These are phyloP conservation scores for Pseudocercospora eumusae DNA, from an alignment of 2,329 filamentous ascomycete genomes.

Conservation along the genomic window DNA sequence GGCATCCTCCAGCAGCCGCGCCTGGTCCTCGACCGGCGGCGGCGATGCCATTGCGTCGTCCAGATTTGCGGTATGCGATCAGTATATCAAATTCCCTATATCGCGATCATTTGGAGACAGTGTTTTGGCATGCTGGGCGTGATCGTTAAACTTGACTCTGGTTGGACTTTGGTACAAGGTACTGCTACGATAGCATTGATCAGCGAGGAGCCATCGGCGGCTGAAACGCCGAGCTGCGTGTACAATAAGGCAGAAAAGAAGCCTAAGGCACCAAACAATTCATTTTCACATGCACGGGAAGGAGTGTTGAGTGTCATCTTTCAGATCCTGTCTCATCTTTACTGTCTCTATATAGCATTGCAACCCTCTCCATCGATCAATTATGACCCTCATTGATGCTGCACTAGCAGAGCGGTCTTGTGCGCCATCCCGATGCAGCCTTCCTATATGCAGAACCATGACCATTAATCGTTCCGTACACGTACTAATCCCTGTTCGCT, in stretches of 20 bases:
- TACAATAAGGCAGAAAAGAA: not conserved
- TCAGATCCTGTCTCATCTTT: too few species aligned
- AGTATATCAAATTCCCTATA: constrained; percentile 4
- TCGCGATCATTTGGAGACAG: constrained; percentile 4
- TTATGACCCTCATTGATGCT: constrained; percentile 25
- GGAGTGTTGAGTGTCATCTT: too few species aligned
- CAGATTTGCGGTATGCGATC: constrained; percentile 23
- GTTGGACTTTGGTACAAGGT: not conserved
- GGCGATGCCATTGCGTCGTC: constrained; percentile 41
- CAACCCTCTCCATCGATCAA: not conserved
- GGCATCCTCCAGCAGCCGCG: constrained; percentile 94
- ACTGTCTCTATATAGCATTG: constrained; percentile 10
- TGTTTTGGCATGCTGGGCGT: constrained; percentile 13
- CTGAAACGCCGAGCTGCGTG: not conserved
- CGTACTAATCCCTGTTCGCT: not conserved
- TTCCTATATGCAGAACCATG: not conserved
- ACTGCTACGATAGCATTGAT: not conserved
- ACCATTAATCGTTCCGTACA: not conserved
- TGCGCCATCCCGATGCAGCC: constrained; percentile 17
- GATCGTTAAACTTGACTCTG: not conserved
- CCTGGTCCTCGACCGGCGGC: constrained; percentile 59
- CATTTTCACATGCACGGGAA: not conserved
- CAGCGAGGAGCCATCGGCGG: not conserved
- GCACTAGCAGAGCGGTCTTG: constrained; percentile 31
- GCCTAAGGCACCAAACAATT: not conserved